phyloP scores from a whole-genome alignment of 169 alveolate genomes.

The Plasmodium ovale region DNA sequence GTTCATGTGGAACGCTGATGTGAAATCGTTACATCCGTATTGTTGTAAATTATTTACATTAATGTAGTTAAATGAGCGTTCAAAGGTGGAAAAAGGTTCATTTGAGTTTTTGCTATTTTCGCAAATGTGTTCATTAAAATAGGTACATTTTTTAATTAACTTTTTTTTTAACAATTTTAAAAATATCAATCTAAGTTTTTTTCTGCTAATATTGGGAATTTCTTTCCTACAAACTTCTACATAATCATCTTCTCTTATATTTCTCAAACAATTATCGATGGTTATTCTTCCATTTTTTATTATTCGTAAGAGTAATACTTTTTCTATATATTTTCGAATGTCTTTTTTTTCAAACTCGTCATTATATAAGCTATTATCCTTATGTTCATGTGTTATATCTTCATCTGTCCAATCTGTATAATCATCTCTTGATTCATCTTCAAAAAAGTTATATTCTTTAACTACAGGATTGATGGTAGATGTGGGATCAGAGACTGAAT shows the following conservation, averaged over 20 bases:
- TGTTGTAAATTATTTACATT: no score
- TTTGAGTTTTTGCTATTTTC: constrained; percentile 14
- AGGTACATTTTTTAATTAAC: constrained; percentile 56
- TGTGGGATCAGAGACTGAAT: not conserved
- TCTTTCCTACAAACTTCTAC: constrained; percentile 62
- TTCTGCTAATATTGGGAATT: constrained; percentile 30
- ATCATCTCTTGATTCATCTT: not conserved
- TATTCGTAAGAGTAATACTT: constrained; percentile 48
- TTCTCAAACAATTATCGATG: constrained; percentile 32
- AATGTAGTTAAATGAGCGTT: constrained; percentile 6
- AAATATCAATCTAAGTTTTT: constrained; percentile 35
- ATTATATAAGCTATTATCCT: not conserved
- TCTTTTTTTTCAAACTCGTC: constrained; percentile 11
- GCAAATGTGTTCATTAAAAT: constrained; percentile 65
- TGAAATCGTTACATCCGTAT: no score
- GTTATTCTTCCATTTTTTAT: constrained; percentile 70
- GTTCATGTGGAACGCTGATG: not conserved
- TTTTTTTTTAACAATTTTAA: constrained; percentile 52
- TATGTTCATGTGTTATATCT: not conserved
- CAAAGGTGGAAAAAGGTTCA: not conserved
- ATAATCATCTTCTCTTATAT: constrained; percentile 46
- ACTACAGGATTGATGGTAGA: not conserved
- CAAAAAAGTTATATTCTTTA: not conserved
- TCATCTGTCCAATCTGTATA: not conserved
- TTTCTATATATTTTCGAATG: constrained; percentile 30